These are phyloP conservation scores for Solanum appendiculatum DNA, from an alignment of 257 asterid species.

Conservation along the genomic window DNA sequence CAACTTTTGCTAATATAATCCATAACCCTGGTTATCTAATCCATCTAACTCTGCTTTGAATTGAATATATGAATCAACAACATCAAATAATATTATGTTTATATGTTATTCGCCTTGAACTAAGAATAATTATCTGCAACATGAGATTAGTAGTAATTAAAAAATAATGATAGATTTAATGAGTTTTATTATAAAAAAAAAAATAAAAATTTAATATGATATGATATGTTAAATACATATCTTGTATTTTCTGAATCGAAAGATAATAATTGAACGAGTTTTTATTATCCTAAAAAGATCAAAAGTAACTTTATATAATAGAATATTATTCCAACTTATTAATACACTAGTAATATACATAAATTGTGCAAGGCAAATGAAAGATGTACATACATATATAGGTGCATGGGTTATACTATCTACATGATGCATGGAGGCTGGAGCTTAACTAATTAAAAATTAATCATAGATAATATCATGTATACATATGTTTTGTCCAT, in stretches of 20 bases:
- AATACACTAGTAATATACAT: background rate
- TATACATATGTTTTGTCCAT: too few species aligned
- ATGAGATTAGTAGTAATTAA: background rate
- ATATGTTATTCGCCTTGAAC: background rate
- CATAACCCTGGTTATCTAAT: background rate
- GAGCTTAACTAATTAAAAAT: background rate
- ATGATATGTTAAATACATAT: too few species aligned
- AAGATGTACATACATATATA: slow-evolving; percentile 3
- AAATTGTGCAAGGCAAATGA: slow-evolving; percentile 5
- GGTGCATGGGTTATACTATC: background rate
- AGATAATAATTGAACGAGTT: too few species aligned
- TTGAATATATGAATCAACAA: too few species aligned
- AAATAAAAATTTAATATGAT: too few species aligned
- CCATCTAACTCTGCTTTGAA: too few species aligned
- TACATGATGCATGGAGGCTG: background rate
- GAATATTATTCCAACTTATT: background rate
- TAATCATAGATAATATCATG: background rate
- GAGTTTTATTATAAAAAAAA: too few species aligned
- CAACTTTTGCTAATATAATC: background rate
- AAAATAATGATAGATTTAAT: too few species aligned
- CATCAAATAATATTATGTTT: too few species aligned
- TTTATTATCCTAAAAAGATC: background rate
- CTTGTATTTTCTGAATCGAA: background rate
- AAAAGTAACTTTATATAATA: background rate
- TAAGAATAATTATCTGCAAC: too few species aligned